phyloP scores from a whole-genome alignment of 1,284 basidiomycete species.

The Volvariella surrecta region DNA sequence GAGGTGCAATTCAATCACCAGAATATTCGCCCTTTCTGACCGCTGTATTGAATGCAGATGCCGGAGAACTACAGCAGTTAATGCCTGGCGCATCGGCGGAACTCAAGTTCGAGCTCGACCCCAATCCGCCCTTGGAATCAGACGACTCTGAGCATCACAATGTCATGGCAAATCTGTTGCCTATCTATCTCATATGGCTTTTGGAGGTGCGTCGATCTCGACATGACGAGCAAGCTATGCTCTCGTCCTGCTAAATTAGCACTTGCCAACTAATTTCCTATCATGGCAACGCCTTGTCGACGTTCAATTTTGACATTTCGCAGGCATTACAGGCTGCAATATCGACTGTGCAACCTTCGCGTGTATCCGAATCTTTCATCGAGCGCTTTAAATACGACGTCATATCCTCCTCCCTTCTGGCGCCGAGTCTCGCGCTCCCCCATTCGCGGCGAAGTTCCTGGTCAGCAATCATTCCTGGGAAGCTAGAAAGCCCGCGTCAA shows the following conservation, averaged over 20 bases:
- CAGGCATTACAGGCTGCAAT: slow-evolving; percentile 24
- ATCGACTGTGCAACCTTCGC: slow-evolving; percentile 21
- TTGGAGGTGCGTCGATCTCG: slow-evolving; percentile 23
- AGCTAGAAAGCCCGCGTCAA: slow-evolving; percentile 22
- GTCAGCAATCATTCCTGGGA: slow-evolving; percentile 36
- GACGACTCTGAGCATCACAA: slow-evolving; percentile 20
- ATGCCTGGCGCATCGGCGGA: slow-evolving; percentile 30
- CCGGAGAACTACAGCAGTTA: slow-evolving; percentile 40
- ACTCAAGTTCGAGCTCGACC: slow-evolving; percentile 26
- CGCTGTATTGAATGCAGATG: slow-evolving; percentile 28
- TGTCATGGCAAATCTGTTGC: slow-evolving; percentile 25
- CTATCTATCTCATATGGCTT: slow-evolving; percentile 23
- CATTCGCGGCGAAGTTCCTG: slow-evolving; percentile 20
- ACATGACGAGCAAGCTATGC: slow-evolving; percentile 1
- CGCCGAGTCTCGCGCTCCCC: slow-evolving; percentile 30
- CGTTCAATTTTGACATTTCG: slow-evolving; percentile 8
- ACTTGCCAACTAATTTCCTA: background rate
- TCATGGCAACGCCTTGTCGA: slow-evolving; percentile 2
- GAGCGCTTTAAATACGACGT: slow-evolving; percentile 80
- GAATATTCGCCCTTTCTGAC: slow-evolving; percentile 5
- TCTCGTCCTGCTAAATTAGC: background rate
- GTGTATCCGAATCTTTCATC: slow-evolving; percentile 40
- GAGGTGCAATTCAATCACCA: slow-evolving; percentile 31
- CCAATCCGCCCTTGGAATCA: slow-evolving; percentile 15
- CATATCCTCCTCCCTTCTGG: slow-evolving; percentile 73